Conservation (phyloP, 2,329 filamentous ascomycete genomes). For the Shiraia bambusicola region DNA sequence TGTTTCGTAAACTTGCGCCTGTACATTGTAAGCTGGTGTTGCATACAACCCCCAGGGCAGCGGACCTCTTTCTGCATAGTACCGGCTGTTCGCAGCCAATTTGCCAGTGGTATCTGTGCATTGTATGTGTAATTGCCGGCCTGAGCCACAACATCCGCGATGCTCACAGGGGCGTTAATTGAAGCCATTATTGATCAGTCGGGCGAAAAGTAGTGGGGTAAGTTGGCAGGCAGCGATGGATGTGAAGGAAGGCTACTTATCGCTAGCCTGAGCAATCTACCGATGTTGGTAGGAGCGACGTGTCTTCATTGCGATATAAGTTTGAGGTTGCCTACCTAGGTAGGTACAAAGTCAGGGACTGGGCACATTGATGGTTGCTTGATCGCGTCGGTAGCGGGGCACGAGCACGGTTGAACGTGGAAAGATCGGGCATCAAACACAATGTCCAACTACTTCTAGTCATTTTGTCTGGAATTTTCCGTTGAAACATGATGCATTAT, state of each 20-base stretch:
- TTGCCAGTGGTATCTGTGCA: conserved; percentile 70
- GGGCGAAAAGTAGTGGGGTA: conserved; percentile 11
- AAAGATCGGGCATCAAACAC: conserved; percentile 2
- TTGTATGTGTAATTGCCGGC: conserved; percentile 84
- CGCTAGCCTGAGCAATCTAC: conserved; percentile 19
- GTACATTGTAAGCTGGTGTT: conserved; percentile 19
- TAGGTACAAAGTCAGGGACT: conserved; percentile 4
- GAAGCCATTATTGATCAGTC: conserved; percentile 28
- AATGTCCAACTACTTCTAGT: background rate
- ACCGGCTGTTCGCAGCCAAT: conserved; percentile 79
- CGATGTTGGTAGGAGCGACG: conserved; percentile 21
- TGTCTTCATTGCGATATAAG: conserved; percentile 30
- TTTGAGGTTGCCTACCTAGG: conserved; percentile 15
- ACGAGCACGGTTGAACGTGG: background rate
- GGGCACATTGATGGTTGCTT: conserved; percentile 28
- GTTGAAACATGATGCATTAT: background rate
- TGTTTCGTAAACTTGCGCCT: conserved; percentile 82
- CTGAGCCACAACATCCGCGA: conserved; percentile 74
- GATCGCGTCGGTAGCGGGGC: conserved; percentile 29
- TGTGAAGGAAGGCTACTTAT: conserved; percentile 1
- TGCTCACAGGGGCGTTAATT: conserved; percentile 60
- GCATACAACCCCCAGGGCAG: conserved; percentile 3
- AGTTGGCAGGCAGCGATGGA: background rate
- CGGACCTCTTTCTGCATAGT: conserved; percentile 78
- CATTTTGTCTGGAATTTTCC: background rate